Base-by-base conservation (phyloP, 2,329 filamentous ascomycete genomes). In the Trichophyton schoenleinii region DNA sequence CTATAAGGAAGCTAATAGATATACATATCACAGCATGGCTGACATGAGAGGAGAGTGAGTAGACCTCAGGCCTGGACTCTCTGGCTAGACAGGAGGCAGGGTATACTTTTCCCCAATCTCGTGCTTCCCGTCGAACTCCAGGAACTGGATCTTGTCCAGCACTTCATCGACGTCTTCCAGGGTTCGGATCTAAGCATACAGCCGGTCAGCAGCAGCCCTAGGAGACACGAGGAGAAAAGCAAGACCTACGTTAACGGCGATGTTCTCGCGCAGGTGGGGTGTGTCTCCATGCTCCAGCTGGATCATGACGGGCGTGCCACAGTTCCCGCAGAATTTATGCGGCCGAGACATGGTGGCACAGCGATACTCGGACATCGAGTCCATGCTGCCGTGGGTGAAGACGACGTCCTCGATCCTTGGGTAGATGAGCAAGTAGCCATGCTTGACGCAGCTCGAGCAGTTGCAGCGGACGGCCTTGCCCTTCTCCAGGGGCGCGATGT, bases 391-490 rank as follows among this genome's bases (percentile, higher is more conserved):
- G 25, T 48, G 58, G 15, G 58, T 60, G 15, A 60, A 48, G 42
- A 52, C 46, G 20, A 60, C 41, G 36, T 60, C 58, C 18, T 46
- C 28, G 8, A 46, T 49, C 28, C 49, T 60, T 18, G 73, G 70
- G 67, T 79, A 80, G 18, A 80, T 55, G 31, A 63, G 53, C 34
- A 63, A 28, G 31, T 65, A 66, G 18, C 64, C 64, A 20, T 64
- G 61, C 18, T 60, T 57, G 18, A 64, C 64, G 62, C 68, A 70
- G 38, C 67, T 58, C 57, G 66, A 68, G 60, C 68, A 70, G 52
- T 68, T 67, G 46, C 68, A 70, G 13, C 49, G 42, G 8, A 66
- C 64, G 8, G 66, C 59, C 42, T 64, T 60, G 28, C 63, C 36
- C 18, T 64, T 53, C n/a, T 67, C 61, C 15, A 68, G 60, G 3